Conservation (phyloP, 2,329 filamentous ascomycete species). For the Talaromyces islandicus region DNA sequence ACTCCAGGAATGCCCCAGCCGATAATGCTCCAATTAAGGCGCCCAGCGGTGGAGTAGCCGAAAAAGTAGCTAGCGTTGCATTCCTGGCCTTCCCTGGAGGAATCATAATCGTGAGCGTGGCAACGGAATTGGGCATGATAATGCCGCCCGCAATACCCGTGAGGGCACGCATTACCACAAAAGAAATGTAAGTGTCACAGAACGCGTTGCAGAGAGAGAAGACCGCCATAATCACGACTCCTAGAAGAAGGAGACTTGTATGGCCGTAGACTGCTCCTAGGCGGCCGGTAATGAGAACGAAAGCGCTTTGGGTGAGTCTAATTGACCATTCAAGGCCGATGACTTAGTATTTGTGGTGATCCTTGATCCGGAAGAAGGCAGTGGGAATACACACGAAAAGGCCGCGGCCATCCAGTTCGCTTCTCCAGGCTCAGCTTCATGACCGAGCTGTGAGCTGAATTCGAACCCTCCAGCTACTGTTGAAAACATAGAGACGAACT, state of each 20-base stretch:
- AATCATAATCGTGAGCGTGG: slow-evolving; percentile 45
- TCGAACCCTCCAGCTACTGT: background rate
- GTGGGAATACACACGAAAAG: no score
- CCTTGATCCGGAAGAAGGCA: no score
- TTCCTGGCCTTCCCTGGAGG: slow-evolving; percentile 43
- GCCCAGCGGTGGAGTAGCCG: slow-evolving; percentile 43
- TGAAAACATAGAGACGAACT: background rate
- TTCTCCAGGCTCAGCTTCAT: background rate
- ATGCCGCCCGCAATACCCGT: slow-evolving; percentile 47
- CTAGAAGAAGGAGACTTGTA: slow-evolving; percentile 49
- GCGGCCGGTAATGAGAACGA: slow-evolving; percentile 52
- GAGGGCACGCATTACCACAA: slow-evolving; percentile 42
- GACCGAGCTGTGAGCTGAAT: background rate
- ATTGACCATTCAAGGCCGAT: no score
- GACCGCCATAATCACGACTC: slow-evolving; percentile 50
- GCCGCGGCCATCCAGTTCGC: no score
- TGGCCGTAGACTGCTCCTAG: slow-evolving; percentile 55
- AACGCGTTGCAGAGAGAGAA: slow-evolving; percentile 50
- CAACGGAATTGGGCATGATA: slow-evolving; percentile 48
- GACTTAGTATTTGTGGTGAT: no score
- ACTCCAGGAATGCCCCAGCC: slow-evolving; percentile 32
- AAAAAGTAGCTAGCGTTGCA: slow-evolving; percentile 42
- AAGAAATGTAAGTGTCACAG: slow-evolving; percentile 35
- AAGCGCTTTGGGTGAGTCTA: slow-evolving; percentile 50
- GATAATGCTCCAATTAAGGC: slow-evolving; percentile 38